A percentile compares a stretch with the other conserved stretches of the same genome.
Evolutionary conservation across 495 filamentous ascomycete genomes (phyloP).

Genomic region (Podospora tetraspora): DNA sequence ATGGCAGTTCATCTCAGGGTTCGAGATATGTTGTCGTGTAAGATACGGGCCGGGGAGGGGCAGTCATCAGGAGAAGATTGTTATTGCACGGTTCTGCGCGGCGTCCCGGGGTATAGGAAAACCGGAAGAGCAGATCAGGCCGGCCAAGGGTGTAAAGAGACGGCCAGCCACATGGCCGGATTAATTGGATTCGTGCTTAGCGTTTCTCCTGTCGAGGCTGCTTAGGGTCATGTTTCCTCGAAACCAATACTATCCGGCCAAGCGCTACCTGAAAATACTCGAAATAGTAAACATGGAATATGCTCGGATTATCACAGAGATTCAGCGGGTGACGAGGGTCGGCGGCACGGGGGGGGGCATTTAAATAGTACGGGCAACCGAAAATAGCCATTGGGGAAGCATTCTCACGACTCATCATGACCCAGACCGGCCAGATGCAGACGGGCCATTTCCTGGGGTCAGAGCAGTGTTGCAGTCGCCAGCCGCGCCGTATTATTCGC

Average conservation of each 20-base stretch:
- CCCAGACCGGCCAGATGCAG: background rate
- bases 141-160: background rate
- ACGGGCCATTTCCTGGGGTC: background rate
- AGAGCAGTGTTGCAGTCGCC: background rate
- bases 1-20: background rate
- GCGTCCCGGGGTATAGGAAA: slow-evolving; percentile 25
- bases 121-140: slow-evolving; percentile 14
- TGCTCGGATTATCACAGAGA: background rate
- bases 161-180: background rate
- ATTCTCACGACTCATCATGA: background rate
- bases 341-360: background rate
- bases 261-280: background rate
- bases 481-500: background rate
- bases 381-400: background rate
- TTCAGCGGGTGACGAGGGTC: background rate
- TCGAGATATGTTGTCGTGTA: slow-evolving; percentile 8
- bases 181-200: background rate
- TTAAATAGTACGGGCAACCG: background rate
- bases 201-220: background rate
- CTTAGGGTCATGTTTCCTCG: background rate
- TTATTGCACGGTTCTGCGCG: slow-evolving; percentile 22
- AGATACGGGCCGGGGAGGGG: slow-evolving; percentile 12
- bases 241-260: background rate
- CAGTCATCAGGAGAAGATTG: slow-evolving; percentile 12
- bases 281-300: background rate